Base-by-base conservation (phyloP, 352 stramenopile species). In the Pythium plurisporium region DNA sequence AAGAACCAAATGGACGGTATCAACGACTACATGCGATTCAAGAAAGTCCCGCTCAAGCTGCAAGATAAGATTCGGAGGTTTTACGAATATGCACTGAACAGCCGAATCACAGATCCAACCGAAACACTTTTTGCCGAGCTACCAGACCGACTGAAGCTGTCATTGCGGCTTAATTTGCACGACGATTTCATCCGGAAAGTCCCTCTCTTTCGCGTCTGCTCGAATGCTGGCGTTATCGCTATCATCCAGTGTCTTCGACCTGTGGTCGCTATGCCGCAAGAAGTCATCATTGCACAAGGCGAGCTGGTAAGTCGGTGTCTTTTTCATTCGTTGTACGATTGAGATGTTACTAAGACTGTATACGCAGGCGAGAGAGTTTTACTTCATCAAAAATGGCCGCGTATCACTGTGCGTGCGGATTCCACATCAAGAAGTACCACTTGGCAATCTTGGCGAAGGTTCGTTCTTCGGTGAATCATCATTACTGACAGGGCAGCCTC, bases 1-100 rank as follows among this genome's bases (percentile, higher is more conserved):
- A 90, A 92, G 57, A 80, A 85, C 43, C 77, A 92, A 41, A 82
- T 92, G 65, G 79, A 89, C 60, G 75, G 59, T 10, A 89, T 92
- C 41, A 89, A 92, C 56, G 78, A 86, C 56, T 90, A 89, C 55
- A 67, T 92, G 46, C 77, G 79, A 10, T 92, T 92, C 58, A 87
- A 89, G 58, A 89, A 92, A 65, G 72, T 89, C 22, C 79, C 77
- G 4, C 55, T 82, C 29, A 37, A 34, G 26, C 57, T 89, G 12
- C 81, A 91, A 52, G 74, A 92, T 43, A 83, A 87, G 51, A 92
- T 89, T 41, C 70, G 76, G 5, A 71, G 73, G 14, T 92, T 79
- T 51, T 92, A 90, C 45, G 82, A 92, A 46, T 92, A 92, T 48
- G 70, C 79, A 8, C 69, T 87, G 49, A 87, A 70, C 8, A 75